Evolutionary conservation across 345 rosid genomes (phyloP).

Genomic region (Lenwebbia sp.): DNA sequence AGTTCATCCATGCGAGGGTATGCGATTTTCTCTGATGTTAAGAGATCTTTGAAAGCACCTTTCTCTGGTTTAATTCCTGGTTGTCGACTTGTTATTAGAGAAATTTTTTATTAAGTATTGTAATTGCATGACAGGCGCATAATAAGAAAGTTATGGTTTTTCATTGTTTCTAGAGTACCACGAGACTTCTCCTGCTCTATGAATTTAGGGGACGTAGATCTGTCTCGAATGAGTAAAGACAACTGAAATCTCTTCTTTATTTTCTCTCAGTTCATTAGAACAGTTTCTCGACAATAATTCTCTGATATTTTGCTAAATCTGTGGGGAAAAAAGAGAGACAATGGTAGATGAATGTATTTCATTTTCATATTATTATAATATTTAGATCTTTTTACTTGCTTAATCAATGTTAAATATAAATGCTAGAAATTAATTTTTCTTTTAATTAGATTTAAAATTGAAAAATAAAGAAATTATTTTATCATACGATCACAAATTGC

Average conservation of each 20-base stretch:
- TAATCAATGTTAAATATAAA: no score
- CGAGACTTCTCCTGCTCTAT: background rate
- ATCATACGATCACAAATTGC: no score
- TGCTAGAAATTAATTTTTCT: no score
- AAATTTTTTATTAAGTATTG: no score
- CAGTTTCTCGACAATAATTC: background rate
- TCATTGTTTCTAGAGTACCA: background rate
- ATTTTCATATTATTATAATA: no score
- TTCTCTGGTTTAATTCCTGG: background rate
- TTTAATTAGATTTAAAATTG: no score
- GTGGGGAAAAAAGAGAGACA: no score
- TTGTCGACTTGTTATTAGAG: background rate
- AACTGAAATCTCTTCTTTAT: background rate
- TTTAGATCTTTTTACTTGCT: no score
- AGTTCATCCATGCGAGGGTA: constrained; percentile 91
- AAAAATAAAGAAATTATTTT: no score
- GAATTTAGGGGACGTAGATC: background rate
- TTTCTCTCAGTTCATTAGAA: background rate
- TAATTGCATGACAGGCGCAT: background rate
- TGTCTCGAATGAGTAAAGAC: background rate
- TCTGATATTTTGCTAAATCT: no score
- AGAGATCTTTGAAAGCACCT: background rate
- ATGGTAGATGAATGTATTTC: no score
- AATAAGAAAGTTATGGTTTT: background rate
- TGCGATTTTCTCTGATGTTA: background rate